Conservation (phyloP, 768 basidiomycete species). For the Mycena kentingensis region DNA sequence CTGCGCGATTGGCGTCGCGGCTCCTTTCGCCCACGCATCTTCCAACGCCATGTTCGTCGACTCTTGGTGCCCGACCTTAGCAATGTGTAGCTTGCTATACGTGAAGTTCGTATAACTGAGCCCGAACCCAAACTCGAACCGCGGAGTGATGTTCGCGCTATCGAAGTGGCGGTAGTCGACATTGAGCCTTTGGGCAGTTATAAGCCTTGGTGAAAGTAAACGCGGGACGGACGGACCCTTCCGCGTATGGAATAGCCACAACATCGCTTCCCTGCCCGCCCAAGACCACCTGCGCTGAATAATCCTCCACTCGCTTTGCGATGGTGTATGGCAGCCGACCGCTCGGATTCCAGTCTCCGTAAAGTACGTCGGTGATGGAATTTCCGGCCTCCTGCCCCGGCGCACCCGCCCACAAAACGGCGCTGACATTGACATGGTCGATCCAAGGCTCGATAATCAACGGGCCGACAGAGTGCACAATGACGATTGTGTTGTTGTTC, state of each 20-base stretch:
- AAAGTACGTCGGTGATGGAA: slow-evolving; percentile 69
- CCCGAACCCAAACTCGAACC: slow-evolving; percentile 90
- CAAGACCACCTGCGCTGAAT: slow-evolving; percentile 50
- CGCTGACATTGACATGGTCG: slow-evolving; percentile 71
- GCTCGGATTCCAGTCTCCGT: slow-evolving; percentile 68
- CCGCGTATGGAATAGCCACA: slow-evolving; percentile 59
- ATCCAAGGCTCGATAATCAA: slow-evolving; percentile 68
- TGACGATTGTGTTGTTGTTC: slow-evolving; percentile 73
- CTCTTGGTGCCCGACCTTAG: slow-evolving; percentile 40
- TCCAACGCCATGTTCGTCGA: slow-evolving; percentile 42
- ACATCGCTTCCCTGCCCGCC: slow-evolving; percentile 40
- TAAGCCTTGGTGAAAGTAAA: neutral
- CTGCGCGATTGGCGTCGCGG: slow-evolving; percentile 52
- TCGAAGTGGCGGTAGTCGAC: slow-evolving; percentile 80
- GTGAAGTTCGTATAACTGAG: slow-evolving; percentile 82
- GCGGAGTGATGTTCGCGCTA: slow-evolving; percentile 61
- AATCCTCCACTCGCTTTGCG: slow-evolving; percentile 60
- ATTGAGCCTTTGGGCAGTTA: slow-evolving; percentile 40
- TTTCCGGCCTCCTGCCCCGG: slow-evolving; percentile 75
- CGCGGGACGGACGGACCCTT: slow-evolving; percentile 40
- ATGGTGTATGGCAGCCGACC: slow-evolving; percentile 77
- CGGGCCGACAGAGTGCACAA: slow-evolving; percentile 65
- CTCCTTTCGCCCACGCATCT: slow-evolving; percentile 59
- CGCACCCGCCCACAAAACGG: slow-evolving; percentile 68
- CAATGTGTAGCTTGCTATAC: slow-evolving; percentile 61